A percentile compares a stretch with the other conserved stretches of the same genome.
Conservation (phyloP, 2,329 filamentous ascomycete genomes). For the Colletotrichum shisoi region DNA sequence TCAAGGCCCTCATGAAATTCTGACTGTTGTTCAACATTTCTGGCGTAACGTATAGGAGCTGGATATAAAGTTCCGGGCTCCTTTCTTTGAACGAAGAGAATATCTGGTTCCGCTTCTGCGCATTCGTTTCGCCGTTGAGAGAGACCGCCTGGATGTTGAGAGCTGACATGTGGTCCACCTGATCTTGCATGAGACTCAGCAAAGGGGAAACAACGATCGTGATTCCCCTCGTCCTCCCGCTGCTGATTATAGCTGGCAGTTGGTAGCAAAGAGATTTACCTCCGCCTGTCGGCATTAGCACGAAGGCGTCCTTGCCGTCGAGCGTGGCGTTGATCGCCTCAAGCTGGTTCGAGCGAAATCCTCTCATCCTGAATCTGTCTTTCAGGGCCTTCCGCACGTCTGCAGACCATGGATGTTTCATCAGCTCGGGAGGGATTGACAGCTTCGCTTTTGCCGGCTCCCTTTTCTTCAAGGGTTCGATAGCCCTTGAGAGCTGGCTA, state of each 20-base stretch:
- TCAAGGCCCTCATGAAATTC: conserved; percentile 70
- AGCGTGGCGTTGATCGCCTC: conserved; percentile 96
- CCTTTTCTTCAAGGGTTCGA: conserved; percentile 47
- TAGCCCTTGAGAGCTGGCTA: conserved; percentile 46
- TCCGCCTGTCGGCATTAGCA: conserved; percentile 96
- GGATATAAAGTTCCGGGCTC: conserved; percentile 77
- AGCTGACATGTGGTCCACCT: conserved; percentile 81
- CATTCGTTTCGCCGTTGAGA: conserved; percentile 78
- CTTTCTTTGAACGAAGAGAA: conserved; percentile 68
- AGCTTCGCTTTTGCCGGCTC: conserved; percentile 46
- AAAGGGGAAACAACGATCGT: conserved; percentile 95
- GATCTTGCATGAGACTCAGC: conserved; percentile 96
- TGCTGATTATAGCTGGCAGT: conserved; percentile 82
- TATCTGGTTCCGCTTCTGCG: conserved; percentile 70
- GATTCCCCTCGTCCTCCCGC: conserved; percentile 82
- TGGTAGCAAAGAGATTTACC: conserved; percentile 98
- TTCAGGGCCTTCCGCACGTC: conserved; percentile 84
- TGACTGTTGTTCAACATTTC: conserved; percentile 92
- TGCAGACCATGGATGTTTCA: conserved; percentile 80
- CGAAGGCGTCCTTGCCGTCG: conserved; percentile 85
- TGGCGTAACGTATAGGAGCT: conserved; percentile 93
- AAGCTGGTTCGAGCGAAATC: conserved; percentile 89
- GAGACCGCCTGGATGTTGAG: conserved; percentile 80
- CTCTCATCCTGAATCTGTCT: conserved; percentile 81
- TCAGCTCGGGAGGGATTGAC: conserved; percentile 60